phyloP scores from a whole-genome alignment of 2,329 filamentous ascomycete genomes.

The Microcyclospora pomicola region DNA sequence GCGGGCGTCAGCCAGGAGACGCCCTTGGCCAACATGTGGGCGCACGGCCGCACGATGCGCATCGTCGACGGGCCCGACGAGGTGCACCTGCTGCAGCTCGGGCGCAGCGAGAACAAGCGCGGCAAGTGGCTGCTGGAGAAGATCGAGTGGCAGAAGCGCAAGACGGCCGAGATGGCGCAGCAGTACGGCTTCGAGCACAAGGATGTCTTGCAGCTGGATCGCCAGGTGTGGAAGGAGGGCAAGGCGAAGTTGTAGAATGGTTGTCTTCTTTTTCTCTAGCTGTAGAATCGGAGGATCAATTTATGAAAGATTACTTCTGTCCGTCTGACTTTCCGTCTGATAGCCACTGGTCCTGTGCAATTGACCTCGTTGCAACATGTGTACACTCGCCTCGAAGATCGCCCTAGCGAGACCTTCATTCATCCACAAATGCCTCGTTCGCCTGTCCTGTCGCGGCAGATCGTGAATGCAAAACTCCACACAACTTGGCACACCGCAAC shows the following conservation, averaged over 20 bases:
- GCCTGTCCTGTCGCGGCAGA: too few species aligned
- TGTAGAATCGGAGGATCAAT: too few species aligned
- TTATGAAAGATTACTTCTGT: too few species aligned
- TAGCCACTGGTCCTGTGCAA: too few species aligned
- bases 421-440: too few species aligned
- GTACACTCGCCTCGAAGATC: too few species aligned
- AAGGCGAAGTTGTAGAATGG: conserved; percentile 31
- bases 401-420: too few species aligned
- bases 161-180: conserved; percentile 51
- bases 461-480: too few species aligned
- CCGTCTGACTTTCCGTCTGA: too few species aligned
- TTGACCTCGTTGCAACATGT: too few species aligned
- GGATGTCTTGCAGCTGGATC: conserved; percentile 30
- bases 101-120: conserved; percentile 61
- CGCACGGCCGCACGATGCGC: conserved; percentile 22
- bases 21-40: conserved; percentile 53
- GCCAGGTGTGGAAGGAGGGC: conserved; percentile 17
- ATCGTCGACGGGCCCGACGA: conserved; percentile 77
- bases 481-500: too few species aligned
- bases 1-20: conserved; percentile 91
- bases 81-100: conserved; percentile 76
- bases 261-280: too few species aligned
- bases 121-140: conserved; percentile 38
- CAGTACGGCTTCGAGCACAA: conserved; percentile 37
- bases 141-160: conserved; percentile 50